Conservation (phyloP, 805 yeast species). For the Wickerhamomyces hampshirensis region DNA sequence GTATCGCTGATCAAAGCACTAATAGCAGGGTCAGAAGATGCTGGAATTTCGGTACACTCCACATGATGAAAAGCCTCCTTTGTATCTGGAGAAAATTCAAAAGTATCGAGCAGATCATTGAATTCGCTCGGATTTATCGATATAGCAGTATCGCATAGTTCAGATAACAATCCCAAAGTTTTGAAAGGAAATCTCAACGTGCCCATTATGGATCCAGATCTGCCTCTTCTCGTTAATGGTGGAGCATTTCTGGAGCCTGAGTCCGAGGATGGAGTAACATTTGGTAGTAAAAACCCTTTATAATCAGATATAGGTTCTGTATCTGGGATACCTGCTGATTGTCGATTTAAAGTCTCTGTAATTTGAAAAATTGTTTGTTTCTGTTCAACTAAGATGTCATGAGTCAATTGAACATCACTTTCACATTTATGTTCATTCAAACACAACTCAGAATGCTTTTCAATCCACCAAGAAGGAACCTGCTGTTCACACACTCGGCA, state of each 20-base stretch:
- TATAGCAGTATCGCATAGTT: constrained; percentile 71
- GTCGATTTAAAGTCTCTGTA: constrained; percentile 23
- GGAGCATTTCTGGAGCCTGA: constrained; percentile 10
- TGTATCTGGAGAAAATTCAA: constrained; percentile 55
- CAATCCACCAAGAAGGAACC: constrained; percentile 97
- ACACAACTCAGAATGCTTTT: constrained; percentile 84
- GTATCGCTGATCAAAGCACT: constrained; percentile 63
- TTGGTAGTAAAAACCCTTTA: constrained; percentile 50
- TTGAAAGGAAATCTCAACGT: constrained; percentile 56
- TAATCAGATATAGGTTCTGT: constrained; percentile 34
- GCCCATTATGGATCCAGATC: constrained; percentile 37
- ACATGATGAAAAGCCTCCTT: constrained; percentile 48
- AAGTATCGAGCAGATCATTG: constrained; percentile 22
- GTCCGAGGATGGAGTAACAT: constrained; percentile 16
- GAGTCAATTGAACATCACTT: constrained; percentile 67
- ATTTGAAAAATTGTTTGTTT: constrained; percentile 43
- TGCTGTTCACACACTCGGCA: constrained; percentile 90
- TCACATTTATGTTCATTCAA: constrained; percentile 78
- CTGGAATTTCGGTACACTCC: constrained; percentile 34
- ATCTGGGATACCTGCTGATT: constrained; percentile 11
- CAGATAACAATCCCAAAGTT: constrained; percentile 50
- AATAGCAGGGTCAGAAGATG: constrained; percentile 62
- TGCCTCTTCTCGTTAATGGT: constrained; percentile 29
- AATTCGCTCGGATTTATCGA: constrained; percentile 69
- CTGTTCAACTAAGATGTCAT: constrained; percentile 76